phyloP scores from a whole-genome alignment of 2,329 filamentous ascomycete species.

The Penicillium sp. region DNA sequence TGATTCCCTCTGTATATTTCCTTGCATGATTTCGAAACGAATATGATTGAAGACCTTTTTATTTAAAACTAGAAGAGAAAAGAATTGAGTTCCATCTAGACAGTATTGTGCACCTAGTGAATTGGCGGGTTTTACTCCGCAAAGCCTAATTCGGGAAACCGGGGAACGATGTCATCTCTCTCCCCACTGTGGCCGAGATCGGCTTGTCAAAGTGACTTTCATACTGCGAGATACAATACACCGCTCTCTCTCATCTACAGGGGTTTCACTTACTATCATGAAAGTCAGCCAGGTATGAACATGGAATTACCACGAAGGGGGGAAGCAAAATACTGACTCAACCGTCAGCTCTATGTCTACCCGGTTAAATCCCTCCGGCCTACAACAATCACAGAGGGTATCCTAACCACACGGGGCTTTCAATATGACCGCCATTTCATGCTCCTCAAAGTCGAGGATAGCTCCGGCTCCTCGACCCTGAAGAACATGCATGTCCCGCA shows the following conservation, averaged over 20 bases:
- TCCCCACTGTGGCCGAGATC: neutral
- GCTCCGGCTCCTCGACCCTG: slow-evolving; percentile 25
- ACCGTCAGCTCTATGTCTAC: slow-evolving; percentile 63
- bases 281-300: slow-evolving; percentile 34
- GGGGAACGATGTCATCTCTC: neutral
- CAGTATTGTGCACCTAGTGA: neutral
- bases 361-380: slow-evolving; percentile 71
- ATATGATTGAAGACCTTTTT: slow-evolving; percentile 20
- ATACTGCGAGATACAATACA: neutral
- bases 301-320: neutral
- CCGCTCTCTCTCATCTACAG: neutral
- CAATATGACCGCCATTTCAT: slow-evolving; percentile 68
- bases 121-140: neutral
- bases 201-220: neutral
- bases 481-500: slow-evolving; percentile 60
- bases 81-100: neutral
- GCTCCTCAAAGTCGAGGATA: slow-evolving; percentile 54
- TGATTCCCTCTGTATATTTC: slow-evolving; percentile 17
- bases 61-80: neutral
- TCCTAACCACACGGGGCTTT: slow-evolving; percentile 62
- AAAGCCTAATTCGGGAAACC: neutral
- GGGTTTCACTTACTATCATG: slow-evolving; percentile 32
- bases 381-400: slow-evolving; percentile 53
- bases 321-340: neutral
- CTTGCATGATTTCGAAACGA: slow-evolving; percentile 24